phyloP scores from a whole-genome alignment of 192 early-diverging fungal genomes.

The Phycomyces blakesleeanus region DNA sequence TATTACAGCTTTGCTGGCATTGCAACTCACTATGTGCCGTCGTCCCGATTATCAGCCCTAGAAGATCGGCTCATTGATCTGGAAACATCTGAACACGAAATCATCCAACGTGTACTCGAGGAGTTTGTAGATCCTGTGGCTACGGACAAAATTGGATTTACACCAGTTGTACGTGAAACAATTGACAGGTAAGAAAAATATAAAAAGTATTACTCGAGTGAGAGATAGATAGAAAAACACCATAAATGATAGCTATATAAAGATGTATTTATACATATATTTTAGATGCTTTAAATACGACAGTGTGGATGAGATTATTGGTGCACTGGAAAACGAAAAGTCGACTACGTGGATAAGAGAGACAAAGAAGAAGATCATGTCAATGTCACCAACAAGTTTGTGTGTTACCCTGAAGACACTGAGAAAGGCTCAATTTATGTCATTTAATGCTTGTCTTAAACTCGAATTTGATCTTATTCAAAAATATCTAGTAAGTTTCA shows the following conservation, averaged over 20 bases:
- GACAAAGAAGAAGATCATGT: conserved; percentile 60
- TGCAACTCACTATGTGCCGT: conserved; percentile 93
- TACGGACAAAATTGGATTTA: conserved; percentile 38
- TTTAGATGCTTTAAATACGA: conserved; percentile 76
- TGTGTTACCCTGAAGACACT: conserved; percentile 82
- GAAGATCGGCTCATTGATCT: conserved; percentile 81
- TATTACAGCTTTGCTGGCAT: conserved; percentile 73
- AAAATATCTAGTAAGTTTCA: conserved; percentile 53
- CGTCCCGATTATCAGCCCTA: conserved; percentile 72
- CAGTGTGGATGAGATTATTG: conserved; percentile 79
- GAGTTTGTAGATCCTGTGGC: conserved; percentile 73
- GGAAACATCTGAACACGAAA: conserved; percentile 73
- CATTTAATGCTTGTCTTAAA: conserved; percentile 74
- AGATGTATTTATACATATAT: not conserved
- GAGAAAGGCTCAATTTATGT: conserved; percentile 59
- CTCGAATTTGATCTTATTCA: conserved; percentile 83
- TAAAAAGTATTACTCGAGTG: no score
- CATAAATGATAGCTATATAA: no score
- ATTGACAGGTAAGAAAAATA: conserved; percentile 59
- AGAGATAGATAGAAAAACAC: no score
- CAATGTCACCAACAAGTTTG: conserved; percentile 80
- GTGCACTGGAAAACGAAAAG: conserved; percentile 74
- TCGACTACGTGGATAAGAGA: conserved; percentile 58
- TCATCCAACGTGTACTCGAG: conserved; percentile 85
- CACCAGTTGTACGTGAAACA: conserved; percentile 44